Conservation (phyloP, 2,329 filamentous ascomycete genomes). For the Rhynchosporium graminicola region DNA sequence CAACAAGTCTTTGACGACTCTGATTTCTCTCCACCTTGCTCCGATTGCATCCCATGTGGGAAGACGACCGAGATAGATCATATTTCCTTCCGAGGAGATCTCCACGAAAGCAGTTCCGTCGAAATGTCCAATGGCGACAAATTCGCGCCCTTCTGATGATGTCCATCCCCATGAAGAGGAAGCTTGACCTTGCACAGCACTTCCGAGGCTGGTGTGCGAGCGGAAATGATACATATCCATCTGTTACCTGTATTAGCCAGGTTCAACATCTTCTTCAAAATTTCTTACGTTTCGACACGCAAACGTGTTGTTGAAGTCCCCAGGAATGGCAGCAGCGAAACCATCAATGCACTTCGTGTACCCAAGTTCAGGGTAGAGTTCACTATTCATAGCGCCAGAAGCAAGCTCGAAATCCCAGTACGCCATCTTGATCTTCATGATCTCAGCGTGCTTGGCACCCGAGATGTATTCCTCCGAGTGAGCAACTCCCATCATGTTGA, state of each 20-base stretch:
- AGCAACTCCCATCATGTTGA: constrained; percentile 12
- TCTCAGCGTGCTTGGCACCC: constrained; percentile 12
- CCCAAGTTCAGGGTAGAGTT: constrained; percentile 7
- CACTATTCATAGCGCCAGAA: constrained; percentile 9
- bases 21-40: constrained; percentile 43
- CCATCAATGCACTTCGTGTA: constrained; percentile 17
- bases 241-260: background rate
- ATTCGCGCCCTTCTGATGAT: constrained; percentile 48
- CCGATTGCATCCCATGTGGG: constrained; percentile 12
- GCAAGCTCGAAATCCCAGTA: constrained; percentile 12
- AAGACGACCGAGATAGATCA: constrained; percentile 47
- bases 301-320: constrained; percentile 32
- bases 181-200: constrained; percentile 41
- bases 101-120: constrained; percentile 54
- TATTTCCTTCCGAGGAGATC: constrained; percentile 46
- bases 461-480: constrained; percentile 10
- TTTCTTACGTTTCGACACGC: constrained; percentile 46
- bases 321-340: constrained; percentile 21
- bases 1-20: constrained; percentile 42
- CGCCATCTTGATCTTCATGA: constrained; percentile 15
- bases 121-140: constrained; percentile 50
- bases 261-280: background rate
- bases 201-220: constrained; percentile 54
- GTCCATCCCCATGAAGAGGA: constrained; percentile 46
- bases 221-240: constrained; percentile 56